Conservation (phyloP, 108 stramenopile species). For the Stephanodiscus triporus region DNA sequence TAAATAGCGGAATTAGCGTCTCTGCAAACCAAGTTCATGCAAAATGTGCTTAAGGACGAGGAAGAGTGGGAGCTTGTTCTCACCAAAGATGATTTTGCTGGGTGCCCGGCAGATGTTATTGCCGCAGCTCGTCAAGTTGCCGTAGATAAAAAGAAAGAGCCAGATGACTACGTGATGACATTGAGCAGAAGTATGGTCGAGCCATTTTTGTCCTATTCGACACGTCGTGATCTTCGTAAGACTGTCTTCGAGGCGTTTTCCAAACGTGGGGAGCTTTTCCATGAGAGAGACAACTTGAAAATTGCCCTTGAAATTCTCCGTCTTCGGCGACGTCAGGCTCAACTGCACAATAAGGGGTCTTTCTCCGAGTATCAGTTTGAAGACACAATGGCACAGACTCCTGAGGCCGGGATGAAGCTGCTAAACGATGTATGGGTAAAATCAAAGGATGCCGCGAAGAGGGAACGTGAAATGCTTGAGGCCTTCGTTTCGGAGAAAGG, state of each 20-base stretch:
- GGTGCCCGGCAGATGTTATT: conserved; percentile 66
- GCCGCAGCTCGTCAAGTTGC: conserved; percentile 73
- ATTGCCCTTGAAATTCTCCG: conserved; percentile 68
- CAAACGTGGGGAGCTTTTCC: conserved; percentile 58
- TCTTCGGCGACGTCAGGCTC: conserved; percentile 61
- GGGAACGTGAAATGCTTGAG: conserved; percentile 69
- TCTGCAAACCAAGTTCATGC: conserved; percentile 27
- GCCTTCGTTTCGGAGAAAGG: conserved; percentile 55
- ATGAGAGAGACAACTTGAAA: conserved; percentile 62
- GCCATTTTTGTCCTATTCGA: conserved; percentile 68
- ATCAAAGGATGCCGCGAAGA: conserved; percentile 72
- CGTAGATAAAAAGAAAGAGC: conserved; percentile 54
- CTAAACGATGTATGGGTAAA: conserved; percentile 73
- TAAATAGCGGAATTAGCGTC: conserved; percentile 61
- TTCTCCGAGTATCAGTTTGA: conserved; percentile 76
- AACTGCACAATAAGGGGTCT: conserved; percentile 55
- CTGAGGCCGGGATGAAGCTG: conserved; percentile 65
- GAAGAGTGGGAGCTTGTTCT: conserved; percentile 67
- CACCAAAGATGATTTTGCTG: conserved; percentile 53
- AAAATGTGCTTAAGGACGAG: conserved; percentile 80
- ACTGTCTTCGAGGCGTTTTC: conserved; percentile 69
- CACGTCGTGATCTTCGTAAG: conserved; percentile 64
- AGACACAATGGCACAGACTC: conserved; percentile 82
- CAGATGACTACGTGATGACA: conserved; percentile 70
- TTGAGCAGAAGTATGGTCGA: conserved; percentile 72